Percentiles rank a stretch among this genome's conserved stretches.
These are phyloP conservation scores for Beta vulgaris DNA, from an alignment of 148 eudicot species.

Conservation along the genomic window DNA sequence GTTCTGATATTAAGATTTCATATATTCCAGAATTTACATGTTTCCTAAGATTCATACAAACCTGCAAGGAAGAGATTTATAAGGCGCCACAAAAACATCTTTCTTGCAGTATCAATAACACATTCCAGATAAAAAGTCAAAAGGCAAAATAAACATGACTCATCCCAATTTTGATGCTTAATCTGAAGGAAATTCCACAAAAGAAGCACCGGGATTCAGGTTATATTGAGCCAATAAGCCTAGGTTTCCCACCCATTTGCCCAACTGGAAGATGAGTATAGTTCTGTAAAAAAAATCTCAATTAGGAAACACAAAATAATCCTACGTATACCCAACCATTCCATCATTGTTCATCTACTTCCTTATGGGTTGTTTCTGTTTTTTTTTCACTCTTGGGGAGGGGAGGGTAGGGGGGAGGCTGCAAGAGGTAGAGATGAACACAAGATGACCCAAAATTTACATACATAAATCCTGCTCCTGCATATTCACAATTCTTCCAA, in stretches of 20 bases:
- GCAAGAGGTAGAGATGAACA: too few relatives aligned
- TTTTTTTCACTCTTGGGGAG: too few relatives aligned
- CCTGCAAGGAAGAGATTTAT: conserved; percentile 22
- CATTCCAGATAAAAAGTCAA: background rate
- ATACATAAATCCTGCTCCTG: too few relatives aligned
- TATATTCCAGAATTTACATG: conserved; percentile 25
- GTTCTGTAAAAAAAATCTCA: background rate
- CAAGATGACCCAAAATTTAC: too few relatives aligned
- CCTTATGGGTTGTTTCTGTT: too few relatives aligned
- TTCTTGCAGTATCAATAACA: background rate
- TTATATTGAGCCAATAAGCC: background rate
- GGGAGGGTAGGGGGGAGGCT: too few relatives aligned
- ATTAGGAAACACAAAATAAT: conserved; percentile 3
- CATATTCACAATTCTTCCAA: too few relatives aligned
- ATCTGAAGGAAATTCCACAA: background rate
- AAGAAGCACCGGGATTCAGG: background rate
- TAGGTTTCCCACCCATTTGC: background rate
- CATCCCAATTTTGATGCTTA: background rate
- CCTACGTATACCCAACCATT: background rate
- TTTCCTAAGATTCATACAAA: conserved; percentile 24
- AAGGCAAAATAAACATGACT: background rate
- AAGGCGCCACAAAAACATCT: background rate
- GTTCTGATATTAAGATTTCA: conserved; percentile 22
- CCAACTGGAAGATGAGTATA: background rate
- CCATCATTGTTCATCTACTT: background rate